A percentile compares a stretch with the other conserved stretches of the same genome.
Evolutionary conservation across 2,329 filamentous ascomycete genomes (phyloP).

Genomic region (Sporothrix variecibatus): DNA sequence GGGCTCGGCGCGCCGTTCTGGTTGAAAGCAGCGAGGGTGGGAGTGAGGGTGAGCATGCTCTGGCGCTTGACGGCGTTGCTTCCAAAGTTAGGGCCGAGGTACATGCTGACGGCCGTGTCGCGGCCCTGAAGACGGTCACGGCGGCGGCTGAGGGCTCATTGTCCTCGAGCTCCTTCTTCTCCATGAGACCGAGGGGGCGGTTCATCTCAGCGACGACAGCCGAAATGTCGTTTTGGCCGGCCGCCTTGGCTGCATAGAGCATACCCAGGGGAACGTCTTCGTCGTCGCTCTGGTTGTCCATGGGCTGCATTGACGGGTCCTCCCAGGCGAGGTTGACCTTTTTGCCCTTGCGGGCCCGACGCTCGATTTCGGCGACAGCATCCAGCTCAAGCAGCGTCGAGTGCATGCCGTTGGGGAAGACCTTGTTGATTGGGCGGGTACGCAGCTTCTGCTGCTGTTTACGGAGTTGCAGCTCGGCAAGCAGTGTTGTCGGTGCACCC

Average conservation of each 20-base stretch:
- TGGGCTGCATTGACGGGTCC: slow-evolving; percentile 55
- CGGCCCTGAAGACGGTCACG: slow-evolving; percentile 73
- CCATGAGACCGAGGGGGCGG: slow-evolving; percentile 72
- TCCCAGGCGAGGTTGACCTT: slow-evolving; percentile 92
- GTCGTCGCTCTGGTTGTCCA: slow-evolving; percentile 65
- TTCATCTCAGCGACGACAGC: slow-evolving; percentile 57
- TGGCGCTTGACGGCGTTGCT: slow-evolving; percentile 42
- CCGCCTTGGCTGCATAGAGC: slow-evolving; percentile 65
- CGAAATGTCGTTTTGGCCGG: slow-evolving; percentile 49
- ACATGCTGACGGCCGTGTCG: slow-evolving; percentile 42
- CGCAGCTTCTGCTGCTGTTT: slow-evolving; percentile 86
- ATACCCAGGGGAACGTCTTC: slow-evolving; percentile 88
- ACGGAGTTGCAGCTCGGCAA: slow-evolving; percentile 87
- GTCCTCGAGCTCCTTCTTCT: slow-evolving; percentile 83
- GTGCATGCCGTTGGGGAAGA: slow-evolving; percentile 76
- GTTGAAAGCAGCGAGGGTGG: slow-evolving; percentile 29
- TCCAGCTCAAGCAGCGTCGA: slow-evolving; percentile 89
- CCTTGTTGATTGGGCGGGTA: slow-evolving; percentile 66
- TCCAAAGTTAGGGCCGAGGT: slow-evolving; percentile 30
- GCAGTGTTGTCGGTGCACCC: slow-evolving; percentile 81
- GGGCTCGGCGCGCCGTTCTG: slow-evolving; percentile 30
- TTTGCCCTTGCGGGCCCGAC: slow-evolving; percentile 70
- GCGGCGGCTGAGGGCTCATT: slow-evolving; percentile 84
- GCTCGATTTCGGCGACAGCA: slow-evolving; percentile 82
- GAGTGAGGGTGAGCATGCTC: slow-evolving; percentile 48